Evolutionary conservation across 2,329 filamentous ascomycete species (phyloP), one percentile per base, ranked within the genome.

Genomic region (Juglanconis juglandina): DNA sequence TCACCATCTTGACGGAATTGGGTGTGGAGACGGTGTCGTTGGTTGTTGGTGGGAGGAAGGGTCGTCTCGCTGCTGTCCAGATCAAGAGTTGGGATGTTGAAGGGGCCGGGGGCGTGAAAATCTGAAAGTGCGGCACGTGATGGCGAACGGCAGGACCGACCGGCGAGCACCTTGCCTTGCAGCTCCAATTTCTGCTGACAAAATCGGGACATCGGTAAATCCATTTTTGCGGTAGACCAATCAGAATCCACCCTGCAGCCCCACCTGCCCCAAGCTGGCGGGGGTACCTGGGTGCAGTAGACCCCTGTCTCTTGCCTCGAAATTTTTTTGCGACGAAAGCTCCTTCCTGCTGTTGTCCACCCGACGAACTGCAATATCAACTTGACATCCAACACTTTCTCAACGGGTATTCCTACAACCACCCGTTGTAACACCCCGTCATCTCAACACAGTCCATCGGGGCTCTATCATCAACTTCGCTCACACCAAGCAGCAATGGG

Each of bases 401-500:
- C 8, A 59, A 53, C 24, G 52, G 56, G 56, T 51, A 52, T 42
- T 42, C 17, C 53, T 24, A 24, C 50, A 47, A 41, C 58, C 37
- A 34, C 60, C 56, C 52, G 48, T 53, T 41, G 42, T 52, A 62
- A 47, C 44, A 56, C 49, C n/a, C 58, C 50, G 48, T 46, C 53
- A 33, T 46, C n/a, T 30, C 3, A 35, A n/a, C 13, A 33, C 34
- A 42, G 50, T 42, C 52, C 24, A 53, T 59, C 37, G 42, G 42
- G 48, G 11, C 61, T 57, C 46, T 35, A 39, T 47, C 34, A 33
- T 47, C 47, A 52, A 52, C 11, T 17, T 24, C 14, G 11, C 6
- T 44, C 33, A 49, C 33, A n/a, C 33, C 24, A 48, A 48, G 51
- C 33, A 44, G 53, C 52, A 62, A 80, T 80, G 77, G 76, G 72